These are phyloP conservation scores for Eimeria acervulina DNA, from an alignment of 169 alveolate species.

Conservation along the genomic window DNA sequence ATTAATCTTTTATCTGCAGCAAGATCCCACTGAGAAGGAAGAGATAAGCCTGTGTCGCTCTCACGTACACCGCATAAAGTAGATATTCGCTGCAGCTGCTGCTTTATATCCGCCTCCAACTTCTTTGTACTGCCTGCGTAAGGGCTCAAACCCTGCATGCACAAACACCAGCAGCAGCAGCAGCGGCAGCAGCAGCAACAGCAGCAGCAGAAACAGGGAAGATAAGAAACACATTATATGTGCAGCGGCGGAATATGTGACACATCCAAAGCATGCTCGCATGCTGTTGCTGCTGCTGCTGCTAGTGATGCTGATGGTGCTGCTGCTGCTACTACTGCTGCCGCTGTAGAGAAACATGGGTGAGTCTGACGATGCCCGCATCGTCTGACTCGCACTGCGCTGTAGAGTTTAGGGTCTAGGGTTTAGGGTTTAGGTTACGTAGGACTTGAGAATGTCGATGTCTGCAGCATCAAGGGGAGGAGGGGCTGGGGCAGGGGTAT, in stretches of 20 bases:
- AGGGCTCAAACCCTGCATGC: constrained; percentile 81
- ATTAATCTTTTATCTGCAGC: constrained; percentile 97
- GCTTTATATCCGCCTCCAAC: constrained; percentile 81
- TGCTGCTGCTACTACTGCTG: neutral
- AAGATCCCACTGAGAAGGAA: constrained; percentile 99
- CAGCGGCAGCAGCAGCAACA: constrained; percentile 42
- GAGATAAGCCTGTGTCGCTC: constrained; percentile 99
- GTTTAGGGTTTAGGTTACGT: constrained; percentile 65
- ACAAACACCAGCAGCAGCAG: too few relatives aligned
- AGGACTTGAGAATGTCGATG: constrained; percentile 85
- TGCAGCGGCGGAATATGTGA: too few relatives aligned
- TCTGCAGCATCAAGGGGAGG: constrained; percentile 86
- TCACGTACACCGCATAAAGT: constrained; percentile 95
- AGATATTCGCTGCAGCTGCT: constrained; percentile 81
- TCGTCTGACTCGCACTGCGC: neutral
- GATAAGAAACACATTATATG: neutral
- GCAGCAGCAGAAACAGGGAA: constrained; percentile 1
- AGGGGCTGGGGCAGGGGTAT: neutral
- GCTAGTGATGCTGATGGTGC: too few relatives aligned
- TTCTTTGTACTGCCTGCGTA: constrained; percentile 42
- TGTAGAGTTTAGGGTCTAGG: neutral
- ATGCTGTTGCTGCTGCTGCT: too few relatives aligned
- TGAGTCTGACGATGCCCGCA: neutral
- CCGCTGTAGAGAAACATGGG: neutral
- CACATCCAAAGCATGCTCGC: neutral